Evolutionary conservation across 768 basidiomycete genomes (phyloP), one percentile per base, ranked within the genome.

Genomic region (Suillus alpinus): DNA sequence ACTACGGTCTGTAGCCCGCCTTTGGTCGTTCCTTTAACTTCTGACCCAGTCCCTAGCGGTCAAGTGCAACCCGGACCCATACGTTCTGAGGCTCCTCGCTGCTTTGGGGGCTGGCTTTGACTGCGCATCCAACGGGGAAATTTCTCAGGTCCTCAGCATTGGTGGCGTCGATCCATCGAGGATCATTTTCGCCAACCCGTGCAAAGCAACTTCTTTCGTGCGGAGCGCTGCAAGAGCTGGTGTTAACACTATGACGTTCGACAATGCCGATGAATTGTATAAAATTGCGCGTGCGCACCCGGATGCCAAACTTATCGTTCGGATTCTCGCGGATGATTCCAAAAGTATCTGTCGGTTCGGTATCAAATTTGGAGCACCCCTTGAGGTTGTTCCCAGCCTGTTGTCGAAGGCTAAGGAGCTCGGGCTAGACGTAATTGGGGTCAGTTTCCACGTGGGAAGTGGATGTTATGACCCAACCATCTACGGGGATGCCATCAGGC

Each of bases 41-140:
- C 69, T 71, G 62, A 71, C 63, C 53, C 34, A 65, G 47, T 56
- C 63, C 18, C 34, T 71, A 94, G 94, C 97, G 62, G 86, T 98
- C 70, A 99, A 99, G 78, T 97, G 94, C 78, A 99, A 99, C 78
- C 96, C 97, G 23, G 96, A 98, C 69, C 94, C 95, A 4, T 93
- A 93, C 69, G 87, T 99, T 60, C 81, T 98, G 56, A 88, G 94
- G 62, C 83, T 99, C 55, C 85, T 99, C 44, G 92, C 93, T 18
- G 86, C 92, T 34, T 77, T 98, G 53, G 97, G 97, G 31, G 80
- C 92, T 1, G 95, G 95, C 16, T 99, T 99, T 77, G 97, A 99
- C 75, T 98, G 97, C 68, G 97, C 97, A 16, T 98, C 96, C 41
- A 90, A 92, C 66, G 87, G 89, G 60, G 97, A 99, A 76, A 98